Percentiles rank a stretch among this genome's conserved stretches.
Conservation (phyloP, 371 early-diverging fungal species). For the Circinella minor region DNA sequence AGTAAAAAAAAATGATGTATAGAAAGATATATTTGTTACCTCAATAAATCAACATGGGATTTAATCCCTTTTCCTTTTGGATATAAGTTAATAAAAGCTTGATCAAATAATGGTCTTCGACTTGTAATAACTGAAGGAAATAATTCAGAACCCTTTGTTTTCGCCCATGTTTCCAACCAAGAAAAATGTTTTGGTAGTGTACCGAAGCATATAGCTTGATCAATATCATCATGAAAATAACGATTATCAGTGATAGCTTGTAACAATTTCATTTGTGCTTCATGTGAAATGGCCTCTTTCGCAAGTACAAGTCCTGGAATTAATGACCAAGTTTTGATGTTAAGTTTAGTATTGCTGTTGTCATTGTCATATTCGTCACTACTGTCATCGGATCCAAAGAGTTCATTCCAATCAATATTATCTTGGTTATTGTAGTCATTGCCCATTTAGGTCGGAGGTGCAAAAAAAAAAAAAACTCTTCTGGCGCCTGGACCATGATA, state of each 20-base stretch:
- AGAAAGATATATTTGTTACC: slow-evolving; percentile 25
- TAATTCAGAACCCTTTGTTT: slow-evolving; percentile 19
- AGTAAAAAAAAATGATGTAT: background rate
- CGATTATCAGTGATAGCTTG: slow-evolving; percentile 30
- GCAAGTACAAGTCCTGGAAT: slow-evolving; percentile 38
- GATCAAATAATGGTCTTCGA: slow-evolving; percentile 47
- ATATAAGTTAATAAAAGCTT: slow-evolving; percentile 51
- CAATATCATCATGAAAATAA: slow-evolving; percentile 28
- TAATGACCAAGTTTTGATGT: slow-evolving; percentile 4
- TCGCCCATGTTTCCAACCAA: slow-evolving; percentile 24
- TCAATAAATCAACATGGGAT: slow-evolving; percentile 49
- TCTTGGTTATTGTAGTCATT: too few species aligned
- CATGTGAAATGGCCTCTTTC: slow-evolving; percentile 35
- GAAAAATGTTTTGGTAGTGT: slow-evolving; percentile 29
- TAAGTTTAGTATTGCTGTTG: slow-evolving; percentile 4
- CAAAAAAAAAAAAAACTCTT: too few species aligned
- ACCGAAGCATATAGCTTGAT: slow-evolving; percentile 55
- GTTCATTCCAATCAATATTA: slow-evolving; percentile 36
- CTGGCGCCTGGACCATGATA: too few species aligned
- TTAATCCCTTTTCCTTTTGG: slow-evolving; percentile 49
- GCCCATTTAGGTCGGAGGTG: background rate
- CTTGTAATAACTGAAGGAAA: slow-evolving; percentile 26
- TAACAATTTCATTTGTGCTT: slow-evolving; percentile 37
- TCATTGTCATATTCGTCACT: background rate
- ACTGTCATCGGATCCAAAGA: slow-evolving; percentile 36